Base-by-base conservation (phyloP, 2,329 filamentous ascomycete species). In the Orbilia brochopaga region DNA sequence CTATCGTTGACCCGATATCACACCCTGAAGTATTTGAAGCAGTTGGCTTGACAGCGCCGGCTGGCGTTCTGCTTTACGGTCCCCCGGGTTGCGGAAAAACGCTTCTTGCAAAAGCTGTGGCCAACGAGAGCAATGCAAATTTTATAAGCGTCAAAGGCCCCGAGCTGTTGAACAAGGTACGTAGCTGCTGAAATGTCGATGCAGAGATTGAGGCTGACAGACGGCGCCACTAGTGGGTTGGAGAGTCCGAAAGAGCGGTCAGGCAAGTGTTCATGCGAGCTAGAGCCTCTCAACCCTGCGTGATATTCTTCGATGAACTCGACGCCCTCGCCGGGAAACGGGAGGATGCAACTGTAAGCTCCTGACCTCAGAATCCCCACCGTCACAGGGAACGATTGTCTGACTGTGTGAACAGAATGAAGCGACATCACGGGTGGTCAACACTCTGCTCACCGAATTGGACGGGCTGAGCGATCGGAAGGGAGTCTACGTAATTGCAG, bases 111-210 rank as follows among this genome's bases (percentile, higher is more conserved):
- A 97, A 97, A 81, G 94, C 94, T 2, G 92, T 97, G 2, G 94
- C 94, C 62, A 96, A 96, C 79, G 92, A 96, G 79, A 92, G 90
- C 6, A 91, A 93, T 79, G 94, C 94, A 53, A 97, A 96, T 80
- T 99, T 99, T 82, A 99, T 99, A 80, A 92, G 91, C 58, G 91
- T 99, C 80, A 97, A 97, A 80, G 94, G 94, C 0, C 94, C 94
- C 0, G 94, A 99, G 79, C 83, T 99, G 8, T 85, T 99, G 51
- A 97, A 97, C 83, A 99, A 97, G 65, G 74, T 78, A 79, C 79
- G 77, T 27, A 24, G 17, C n/a, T 30, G 10, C 13, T n/a, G n/a
- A n/a, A 53, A 2, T 11, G 6, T 15, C 13, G 2, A 19, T 19
- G 3, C 30, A 2, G 2, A 23, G 23, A 32, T 7, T n/a, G 50